Evolutionary conservation across 768 basidiomycete genomes (phyloP).

Genomic region (Auriscalpium orientale): DNA sequence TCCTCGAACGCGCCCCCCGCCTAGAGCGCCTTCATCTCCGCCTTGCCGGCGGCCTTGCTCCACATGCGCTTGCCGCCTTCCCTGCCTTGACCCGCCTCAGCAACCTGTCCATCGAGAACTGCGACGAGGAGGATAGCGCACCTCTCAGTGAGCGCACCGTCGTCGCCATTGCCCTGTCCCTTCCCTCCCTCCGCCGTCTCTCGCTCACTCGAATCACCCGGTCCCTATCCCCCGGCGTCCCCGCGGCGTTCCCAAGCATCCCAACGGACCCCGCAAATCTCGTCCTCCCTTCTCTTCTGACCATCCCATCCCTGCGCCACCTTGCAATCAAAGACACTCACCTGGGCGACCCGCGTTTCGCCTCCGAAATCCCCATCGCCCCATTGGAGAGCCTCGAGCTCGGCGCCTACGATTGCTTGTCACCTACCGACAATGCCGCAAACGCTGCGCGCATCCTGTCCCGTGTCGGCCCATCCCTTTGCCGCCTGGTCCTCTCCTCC

Average conservation of each 20-base stretch:
- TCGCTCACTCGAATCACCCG: constrained; percentile 13
- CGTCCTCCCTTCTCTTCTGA: constrained; percentile 3
- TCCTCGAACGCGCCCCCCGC: constrained; percentile 5
- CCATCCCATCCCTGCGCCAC: constrained; percentile 8
- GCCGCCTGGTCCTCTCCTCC: constrained; percentile 1
- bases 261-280: not conserved
- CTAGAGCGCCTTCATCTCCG: constrained; percentile 10
- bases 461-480: constrained; percentile 3
- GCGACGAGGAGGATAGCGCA: constrained; percentile 4
- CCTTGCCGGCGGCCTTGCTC: constrained; percentile 12
- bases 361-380: constrained; percentile 1
- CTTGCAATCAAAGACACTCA: constrained; percentile 10
- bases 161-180: constrained; percentile 9
- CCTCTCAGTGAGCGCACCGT: constrained; percentile 9
- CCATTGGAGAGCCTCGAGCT: constrained; percentile 11
- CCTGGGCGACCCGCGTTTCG: constrained; percentile 12
- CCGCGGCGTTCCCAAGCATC: not conserved
- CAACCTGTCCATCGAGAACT: constrained; percentile 10
- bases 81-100: constrained; percentile 2
- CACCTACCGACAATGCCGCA: constrained; percentile 9
- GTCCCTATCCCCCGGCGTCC: not conserved
- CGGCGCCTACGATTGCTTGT: constrained; percentile 8
- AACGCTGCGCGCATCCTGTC: constrained; percentile 8
- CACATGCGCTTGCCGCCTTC: constrained; percentile 2
- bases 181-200: constrained; percentile 11